A percentile compares a stretch with the other conserved stretches of the same genome.
phyloP scores from a whole-genome alignment of 306 rosid species.

The Crotalaria pallida region DNA sequence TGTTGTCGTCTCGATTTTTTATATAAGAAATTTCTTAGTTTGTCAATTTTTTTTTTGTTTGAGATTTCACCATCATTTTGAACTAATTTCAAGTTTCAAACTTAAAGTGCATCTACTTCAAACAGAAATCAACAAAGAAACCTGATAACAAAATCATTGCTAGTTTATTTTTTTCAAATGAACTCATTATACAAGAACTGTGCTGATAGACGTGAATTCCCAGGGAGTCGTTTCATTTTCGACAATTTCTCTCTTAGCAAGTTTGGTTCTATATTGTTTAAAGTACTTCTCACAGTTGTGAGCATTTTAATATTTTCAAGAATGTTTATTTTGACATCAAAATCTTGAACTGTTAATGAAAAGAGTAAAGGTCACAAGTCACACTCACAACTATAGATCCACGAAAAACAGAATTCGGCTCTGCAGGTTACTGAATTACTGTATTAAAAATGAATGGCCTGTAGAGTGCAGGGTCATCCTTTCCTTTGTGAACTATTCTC shows the following conservation, averaged over 20 bases:
- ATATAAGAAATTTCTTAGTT: background rate
- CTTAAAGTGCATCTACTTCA: background rate
- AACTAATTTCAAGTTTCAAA: background rate
- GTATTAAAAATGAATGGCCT: background rate
- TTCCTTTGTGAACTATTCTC: background rate
- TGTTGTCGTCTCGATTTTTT: background rate
- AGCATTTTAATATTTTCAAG: background rate
- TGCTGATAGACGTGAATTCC: background rate
- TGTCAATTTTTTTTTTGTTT: background rate
- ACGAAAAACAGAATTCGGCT: background rate
- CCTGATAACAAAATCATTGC: background rate
- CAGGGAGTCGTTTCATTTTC: background rate
- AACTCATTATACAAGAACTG: background rate
- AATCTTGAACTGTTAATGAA: background rate
- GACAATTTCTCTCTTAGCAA: background rate
- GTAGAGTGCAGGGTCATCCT: background rate
- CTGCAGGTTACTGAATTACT: background rate
- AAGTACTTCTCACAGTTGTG: background rate
- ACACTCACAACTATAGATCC: background rate
- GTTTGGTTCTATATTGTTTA: background rate
- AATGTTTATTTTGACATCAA: background rate
- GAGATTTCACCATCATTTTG: background rate
- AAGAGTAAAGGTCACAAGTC: background rate
- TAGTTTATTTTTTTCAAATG: background rate
- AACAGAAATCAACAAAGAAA: background rate